These are phyloP conservation scores for Aspergillus sp. DNA, from an alignment of 2,329 filamentous ascomycete genomes.

Conservation along the genomic window DNA sequence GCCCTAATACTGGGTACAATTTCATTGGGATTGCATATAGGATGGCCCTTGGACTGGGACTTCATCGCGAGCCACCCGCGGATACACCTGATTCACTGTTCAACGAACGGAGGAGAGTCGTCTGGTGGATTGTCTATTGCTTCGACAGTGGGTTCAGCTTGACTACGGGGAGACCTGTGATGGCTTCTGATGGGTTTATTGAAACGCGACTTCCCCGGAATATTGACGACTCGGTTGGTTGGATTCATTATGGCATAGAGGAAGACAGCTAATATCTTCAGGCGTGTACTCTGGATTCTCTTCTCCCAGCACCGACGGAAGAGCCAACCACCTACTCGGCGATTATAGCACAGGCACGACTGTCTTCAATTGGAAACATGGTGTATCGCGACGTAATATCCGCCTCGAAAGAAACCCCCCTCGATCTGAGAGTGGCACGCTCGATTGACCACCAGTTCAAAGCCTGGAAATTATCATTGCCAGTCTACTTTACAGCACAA, in stretches of 20 bases:
- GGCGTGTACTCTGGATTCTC: slow-evolving; percentile 2
- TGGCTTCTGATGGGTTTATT: slow-evolving; percentile 30
- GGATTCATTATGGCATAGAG: neutral
- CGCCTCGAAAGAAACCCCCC: slow-evolving; percentile 1
- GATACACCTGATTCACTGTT: slow-evolving; percentile 4
- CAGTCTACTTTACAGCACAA: slow-evolving; percentile 10
- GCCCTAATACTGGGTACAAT: slow-evolving; percentile 50
- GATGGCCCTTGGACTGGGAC: slow-evolving; percentile 47
- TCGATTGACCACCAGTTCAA: slow-evolving; percentile 16
- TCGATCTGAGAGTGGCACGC: slow-evolving; percentile 7
- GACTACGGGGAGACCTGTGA: slow-evolving; percentile 23
- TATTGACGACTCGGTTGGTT: slow-evolving; percentile 14
- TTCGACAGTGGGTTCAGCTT: slow-evolving; percentile 27
- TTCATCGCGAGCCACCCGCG: slow-evolving; percentile 39
- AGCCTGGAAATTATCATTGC: slow-evolving; percentile 13
- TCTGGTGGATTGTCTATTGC: slow-evolving; percentile 24
- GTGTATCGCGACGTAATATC: slow-evolving; percentile 11
- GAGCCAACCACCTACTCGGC: slow-evolving; percentile 15
- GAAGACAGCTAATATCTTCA: neutral
- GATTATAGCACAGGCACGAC: slow-evolving; percentile 13
- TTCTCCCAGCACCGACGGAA: slow-evolving; percentile 2
- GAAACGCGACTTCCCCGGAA: slow-evolving; percentile 16
- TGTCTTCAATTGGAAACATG: slow-evolving; percentile 11
- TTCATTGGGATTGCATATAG: slow-evolving; percentile 48
- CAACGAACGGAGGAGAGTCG: slow-evolving; percentile 12